These are phyloP conservation scores for Dalechampia spathulata DNA, from an alignment of 441 rosid species.

Conservation along the genomic window DNA sequence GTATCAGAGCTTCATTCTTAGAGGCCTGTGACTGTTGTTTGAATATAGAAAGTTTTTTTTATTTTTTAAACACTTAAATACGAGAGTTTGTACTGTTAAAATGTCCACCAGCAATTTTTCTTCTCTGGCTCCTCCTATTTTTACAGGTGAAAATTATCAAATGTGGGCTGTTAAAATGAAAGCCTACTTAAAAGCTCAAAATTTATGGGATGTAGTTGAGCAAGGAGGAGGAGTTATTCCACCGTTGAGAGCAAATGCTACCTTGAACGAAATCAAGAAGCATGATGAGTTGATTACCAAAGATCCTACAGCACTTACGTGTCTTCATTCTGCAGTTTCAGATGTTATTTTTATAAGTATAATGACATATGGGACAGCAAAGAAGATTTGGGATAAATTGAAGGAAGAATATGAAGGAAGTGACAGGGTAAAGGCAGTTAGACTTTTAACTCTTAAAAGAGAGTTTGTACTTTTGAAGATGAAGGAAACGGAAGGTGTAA, in stretches of 20 bases:
- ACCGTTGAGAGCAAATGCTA: not conserved
- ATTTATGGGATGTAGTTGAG: not conserved
- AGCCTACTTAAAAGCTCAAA: not conserved
- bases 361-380: constrained; percentile 10
- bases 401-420: constrained; percentile 19
- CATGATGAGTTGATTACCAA: not conserved
- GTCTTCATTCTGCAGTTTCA: not conserved
- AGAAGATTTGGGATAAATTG: constrained; percentile 15
- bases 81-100: not conserved
- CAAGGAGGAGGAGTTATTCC: not conserved
- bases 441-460: not conserved
- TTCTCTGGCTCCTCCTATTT: not conserved
- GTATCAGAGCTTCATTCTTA: not conserved
- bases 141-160: not conserved
- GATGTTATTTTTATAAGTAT: not conserved
- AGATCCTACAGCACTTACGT: not conserved
- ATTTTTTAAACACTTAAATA: not conserved
- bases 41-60: not conserved
- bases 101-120: not conserved
- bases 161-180: not conserved
- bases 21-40: not conserved
- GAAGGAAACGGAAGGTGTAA: not conserved
- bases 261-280: not conserved
- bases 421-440: not conserved
- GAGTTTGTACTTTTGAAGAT: not conserved